Evolutionary conservation across 1,284 basidiomycete genomes (phyloP).

Genomic region (Trametes sp.): DNA sequence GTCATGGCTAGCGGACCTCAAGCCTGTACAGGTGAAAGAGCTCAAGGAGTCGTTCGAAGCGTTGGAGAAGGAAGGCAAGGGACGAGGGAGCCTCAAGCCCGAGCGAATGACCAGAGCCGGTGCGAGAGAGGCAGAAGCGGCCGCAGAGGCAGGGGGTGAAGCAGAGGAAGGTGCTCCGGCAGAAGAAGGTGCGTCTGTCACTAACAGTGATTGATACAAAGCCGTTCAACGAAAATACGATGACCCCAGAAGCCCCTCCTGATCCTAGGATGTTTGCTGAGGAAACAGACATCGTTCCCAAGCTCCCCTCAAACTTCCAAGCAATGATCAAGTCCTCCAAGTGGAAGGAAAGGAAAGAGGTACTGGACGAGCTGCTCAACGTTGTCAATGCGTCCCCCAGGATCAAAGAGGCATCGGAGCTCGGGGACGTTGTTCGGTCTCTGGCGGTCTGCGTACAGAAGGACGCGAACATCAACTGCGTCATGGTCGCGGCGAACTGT

Average conservation of each 20-base stretch:
- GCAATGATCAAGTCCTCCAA: slow-evolving; percentile 86
- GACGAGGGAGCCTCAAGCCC: slow-evolving; percentile 83
- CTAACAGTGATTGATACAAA: background rate
- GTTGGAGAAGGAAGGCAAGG: slow-evolving; percentile 85
- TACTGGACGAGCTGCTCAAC: slow-evolving; percentile 83
- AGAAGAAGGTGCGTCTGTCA: slow-evolving; percentile 42
- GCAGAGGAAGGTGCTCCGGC: slow-evolving; percentile 48
- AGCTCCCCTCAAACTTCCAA: slow-evolving; percentile 80
- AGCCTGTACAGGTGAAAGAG: slow-evolving; percentile 98
- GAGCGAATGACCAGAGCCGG: slow-evolving; percentile 83
- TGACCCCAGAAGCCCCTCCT: slow-evolving; percentile 56
- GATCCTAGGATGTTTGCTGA: slow-evolving; percentile 90
- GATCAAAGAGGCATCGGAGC: slow-evolving; percentile 80
- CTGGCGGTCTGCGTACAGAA: slow-evolving; percentile 85
- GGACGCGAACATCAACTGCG: slow-evolving; percentile 97
- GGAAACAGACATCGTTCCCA: slow-evolving; percentile 80
- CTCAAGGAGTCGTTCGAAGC: slow-evolving; percentile 90
- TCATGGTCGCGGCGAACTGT: slow-evolving; percentile 88
- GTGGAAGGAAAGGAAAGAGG: slow-evolving; percentile 98
- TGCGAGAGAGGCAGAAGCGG: slow-evolving; percentile 74
- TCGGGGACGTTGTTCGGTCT: slow-evolving; percentile 78
- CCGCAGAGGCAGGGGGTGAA: slow-evolving; percentile 52
- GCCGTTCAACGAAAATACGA: slow-evolving; percentile 5
- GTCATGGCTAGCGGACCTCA: slow-evolving; percentile 89
- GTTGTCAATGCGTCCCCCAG: slow-evolving; percentile 78